Percentiles rank a stretch among this genome's conserved stretches.
phyloP scores from a whole-genome alignment of 2,329 filamentous ascomycete genomes.

The Aureobasidium sp. region DNA sequence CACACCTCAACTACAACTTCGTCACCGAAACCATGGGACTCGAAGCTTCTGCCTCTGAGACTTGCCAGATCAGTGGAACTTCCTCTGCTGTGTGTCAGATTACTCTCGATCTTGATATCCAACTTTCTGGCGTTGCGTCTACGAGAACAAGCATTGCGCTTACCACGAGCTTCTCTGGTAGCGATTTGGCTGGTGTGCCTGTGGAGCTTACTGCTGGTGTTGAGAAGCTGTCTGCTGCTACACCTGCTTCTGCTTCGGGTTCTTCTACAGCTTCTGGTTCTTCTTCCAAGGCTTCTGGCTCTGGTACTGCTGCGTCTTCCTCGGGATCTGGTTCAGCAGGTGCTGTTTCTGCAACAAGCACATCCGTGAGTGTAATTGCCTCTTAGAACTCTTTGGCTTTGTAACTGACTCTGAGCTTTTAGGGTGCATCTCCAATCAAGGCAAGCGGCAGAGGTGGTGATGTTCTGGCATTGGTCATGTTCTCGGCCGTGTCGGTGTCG shows the following conservation, averaged over 20 bases:
- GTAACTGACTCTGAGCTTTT: not conserved
- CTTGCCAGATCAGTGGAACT: not conserved
- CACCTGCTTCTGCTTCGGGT: not conserved
- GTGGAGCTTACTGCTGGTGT: not conserved
- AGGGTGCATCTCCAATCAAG: constrained; percentile 3
- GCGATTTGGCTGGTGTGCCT: not conserved
- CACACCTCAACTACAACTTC: not conserved
- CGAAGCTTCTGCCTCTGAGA: not conserved
- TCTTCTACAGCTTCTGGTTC: not conserved
- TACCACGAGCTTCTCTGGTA: not conserved
- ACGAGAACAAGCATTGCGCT: not conserved
- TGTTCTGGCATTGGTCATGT: not conserved
- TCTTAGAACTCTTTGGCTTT: not conserved
- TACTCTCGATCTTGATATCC: not conserved
- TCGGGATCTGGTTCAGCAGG: not conserved
- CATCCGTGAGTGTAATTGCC: not conserved
- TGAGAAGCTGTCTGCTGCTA: not conserved
- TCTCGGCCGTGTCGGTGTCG: not conserved
- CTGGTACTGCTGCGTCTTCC: no score
- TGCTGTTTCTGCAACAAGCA: not conserved
- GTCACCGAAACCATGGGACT: not conserved
- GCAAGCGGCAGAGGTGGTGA: not conserved
- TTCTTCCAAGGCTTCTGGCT: not conserved
- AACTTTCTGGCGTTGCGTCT: not conserved
- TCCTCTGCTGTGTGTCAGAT: not conserved